phyloP scores from a whole-genome alignment of 495 filamentous ascomycete species.

The Penicillium atrosanguineum region DNA sequence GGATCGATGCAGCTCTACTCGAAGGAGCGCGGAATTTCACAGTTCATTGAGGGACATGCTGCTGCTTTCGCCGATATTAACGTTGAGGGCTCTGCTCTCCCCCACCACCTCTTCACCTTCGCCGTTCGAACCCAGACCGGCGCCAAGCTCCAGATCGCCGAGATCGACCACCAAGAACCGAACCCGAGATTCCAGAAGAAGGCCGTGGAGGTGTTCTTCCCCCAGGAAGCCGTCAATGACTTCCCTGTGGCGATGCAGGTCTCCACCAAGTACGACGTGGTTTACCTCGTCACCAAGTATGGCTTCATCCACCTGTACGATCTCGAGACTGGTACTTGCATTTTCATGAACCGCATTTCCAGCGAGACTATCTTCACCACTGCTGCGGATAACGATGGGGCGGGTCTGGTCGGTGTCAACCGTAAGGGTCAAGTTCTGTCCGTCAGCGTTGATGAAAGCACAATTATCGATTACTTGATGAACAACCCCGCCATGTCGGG shows the following conservation, averaged over 20 bases:
- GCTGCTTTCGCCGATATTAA: constrained; percentile 90
- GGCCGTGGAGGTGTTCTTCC: constrained; percentile 96
- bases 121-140: constrained; percentile 83
- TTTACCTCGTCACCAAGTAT: constrained; percentile 98
- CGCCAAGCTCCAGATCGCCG: constrained; percentile 96
- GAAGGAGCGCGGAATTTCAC: constrained; percentile 90
- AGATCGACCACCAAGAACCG: constrained; percentile 87
- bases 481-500: constrained; percentile 90
- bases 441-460: constrained; percentile 87
- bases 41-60: constrained; percentile 96
- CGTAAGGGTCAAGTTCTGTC: constrained; percentile 94
- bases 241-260: constrained; percentile 99
- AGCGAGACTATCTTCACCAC: constrained; percentile 99
- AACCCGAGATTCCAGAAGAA: constrained; percentile 92
- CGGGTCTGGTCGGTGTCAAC: constrained; percentile 92
- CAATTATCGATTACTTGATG: constrained; percentile 88
- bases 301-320: constrained; percentile 99
- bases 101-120: constrained; percentile 96
- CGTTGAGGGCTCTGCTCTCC: constrained; percentile 81
- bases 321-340: constrained; percentile 91
- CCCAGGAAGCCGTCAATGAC: constrained; percentile 87
- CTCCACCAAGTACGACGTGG: constrained; percentile 89
- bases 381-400: constrained; percentile 75
- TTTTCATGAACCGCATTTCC: constrained; percentile 99
- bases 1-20: constrained; percentile 97